These are phyloP conservation scores for Pyronema domesticum DNA, from an alignment of 495 filamentous ascomycete genomes.

Conservation along the genomic window DNA sequence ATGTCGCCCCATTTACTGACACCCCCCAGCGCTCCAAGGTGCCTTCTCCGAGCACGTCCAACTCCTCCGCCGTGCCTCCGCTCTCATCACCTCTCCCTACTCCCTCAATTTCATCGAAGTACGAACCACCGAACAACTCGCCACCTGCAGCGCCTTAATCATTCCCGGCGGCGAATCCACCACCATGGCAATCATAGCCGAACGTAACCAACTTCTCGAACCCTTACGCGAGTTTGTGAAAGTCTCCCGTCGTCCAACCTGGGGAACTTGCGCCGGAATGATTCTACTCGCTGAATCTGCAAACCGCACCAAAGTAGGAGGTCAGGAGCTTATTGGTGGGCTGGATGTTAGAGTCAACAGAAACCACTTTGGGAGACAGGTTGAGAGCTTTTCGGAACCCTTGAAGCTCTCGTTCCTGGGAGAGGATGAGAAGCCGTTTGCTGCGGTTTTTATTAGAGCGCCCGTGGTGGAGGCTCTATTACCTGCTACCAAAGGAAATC, in stretches of 20 bases:
- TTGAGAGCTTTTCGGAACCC: slow-evolving; percentile 74
- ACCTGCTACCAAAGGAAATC: slow-evolving; percentile 29
- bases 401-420: slow-evolving; percentile 56
- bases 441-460: slow-evolving; percentile 81
- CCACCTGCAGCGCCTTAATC: slow-evolving; percentile 61
- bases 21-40: slow-evolving; percentile 56
- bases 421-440: slow-evolving; percentile 38
- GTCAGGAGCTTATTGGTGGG: slow-evolving; percentile 85
- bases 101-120: slow-evolving; percentile 54
- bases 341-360: slow-evolving; percentile 78
- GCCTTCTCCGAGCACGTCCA: slow-evolving; percentile 79
- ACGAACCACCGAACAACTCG: slow-evolving; percentile 53
- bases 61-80: slow-evolving; percentile 50
- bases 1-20: background rate
- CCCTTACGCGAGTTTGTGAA: slow-evolving; percentile 87
- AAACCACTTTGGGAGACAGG: slow-evolving; percentile 92
- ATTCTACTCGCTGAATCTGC: slow-evolving; percentile 82
- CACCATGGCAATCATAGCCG: slow-evolving; percentile 76
- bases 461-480: slow-evolving; percentile 80
- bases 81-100: slow-evolving; percentile 24
- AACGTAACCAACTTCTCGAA: slow-evolving; percentile 59
- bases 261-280: slow-evolving; percentile 92
- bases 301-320: slow-evolving; percentile 72
- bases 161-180: slow-evolving; percentile 93
- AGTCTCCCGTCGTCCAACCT: slow-evolving; percentile 62